Evolutionary conservation across 2,329 filamentous ascomycete species (phyloP).

Genomic region (Fusarium coicis): DNA sequence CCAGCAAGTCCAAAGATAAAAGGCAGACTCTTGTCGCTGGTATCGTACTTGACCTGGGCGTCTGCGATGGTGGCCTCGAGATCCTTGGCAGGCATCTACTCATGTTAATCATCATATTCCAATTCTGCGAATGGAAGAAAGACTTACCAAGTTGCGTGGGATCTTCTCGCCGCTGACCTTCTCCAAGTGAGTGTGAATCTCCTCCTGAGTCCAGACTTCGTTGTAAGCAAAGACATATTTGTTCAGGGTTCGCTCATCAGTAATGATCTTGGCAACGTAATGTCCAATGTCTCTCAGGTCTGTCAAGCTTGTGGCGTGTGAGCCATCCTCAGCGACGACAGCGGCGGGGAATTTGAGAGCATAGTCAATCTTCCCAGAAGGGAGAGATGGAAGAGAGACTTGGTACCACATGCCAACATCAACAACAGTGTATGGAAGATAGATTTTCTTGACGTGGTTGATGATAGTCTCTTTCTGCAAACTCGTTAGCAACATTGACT

Average conservation of each 20-base stretch:
- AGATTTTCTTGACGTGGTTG: constrained; percentile 58
- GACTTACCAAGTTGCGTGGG: constrained; percentile 31
- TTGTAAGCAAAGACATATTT: constrained; percentile 61
- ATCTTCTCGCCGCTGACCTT: constrained; percentile 60
- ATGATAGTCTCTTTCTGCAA: constrained; percentile 60
- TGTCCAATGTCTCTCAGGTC: constrained; percentile 64
- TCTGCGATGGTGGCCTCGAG: constrained; percentile 5
- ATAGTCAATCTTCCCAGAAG: constrained; percentile 44
- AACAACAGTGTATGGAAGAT: constrained; percentile 65
- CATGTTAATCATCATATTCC: background rate
- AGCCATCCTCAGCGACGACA: constrained; percentile 58
- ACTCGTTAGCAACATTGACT: background rate
- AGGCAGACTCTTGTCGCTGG: constrained; percentile 1
- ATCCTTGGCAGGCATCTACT: constrained; percentile 16
- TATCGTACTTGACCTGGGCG: constrained; percentile 3
- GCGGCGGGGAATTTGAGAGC: constrained; percentile 49
- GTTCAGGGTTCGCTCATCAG: constrained; percentile 64
- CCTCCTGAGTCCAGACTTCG: constrained; percentile 57
- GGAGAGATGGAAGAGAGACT: constrained; percentile 46
- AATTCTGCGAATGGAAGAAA: no score
- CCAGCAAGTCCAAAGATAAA: background rate
- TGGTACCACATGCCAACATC: constrained; percentile 71
- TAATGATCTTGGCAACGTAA: constrained; percentile 62
- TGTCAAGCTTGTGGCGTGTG: constrained; percentile 55
- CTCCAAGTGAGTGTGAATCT: constrained; percentile 60